phyloP scores from a whole-genome alignment of 2,329 filamentous ascomycete genomes.

The Aspergillus fumigatus region DNA sequence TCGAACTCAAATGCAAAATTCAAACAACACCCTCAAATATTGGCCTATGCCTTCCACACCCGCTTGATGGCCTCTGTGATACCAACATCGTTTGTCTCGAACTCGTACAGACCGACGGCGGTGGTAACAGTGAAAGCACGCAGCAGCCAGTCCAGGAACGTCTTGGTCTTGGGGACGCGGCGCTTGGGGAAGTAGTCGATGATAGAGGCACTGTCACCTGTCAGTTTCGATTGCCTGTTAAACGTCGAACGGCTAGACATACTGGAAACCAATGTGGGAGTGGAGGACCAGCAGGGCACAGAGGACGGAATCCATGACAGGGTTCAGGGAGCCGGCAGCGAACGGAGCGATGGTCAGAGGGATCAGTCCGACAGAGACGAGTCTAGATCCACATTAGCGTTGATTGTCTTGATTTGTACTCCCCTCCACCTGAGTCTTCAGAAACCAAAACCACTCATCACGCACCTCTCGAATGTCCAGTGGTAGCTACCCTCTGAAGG shows the following conservation, averaged over 20 bases:
- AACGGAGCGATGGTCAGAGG: constrained; percentile 89
- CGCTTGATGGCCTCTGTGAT: constrained; percentile 83
- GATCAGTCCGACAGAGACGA: constrained; percentile 74
- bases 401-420: not conserved
- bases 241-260: constrained; percentile 24
- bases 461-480: constrained; percentile 85
- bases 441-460: constrained; percentile 1
- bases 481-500: constrained; percentile 92
- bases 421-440: not conserved
- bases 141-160: constrained; percentile 69
- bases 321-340: constrained; percentile 86
- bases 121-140: constrained; percentile 74
- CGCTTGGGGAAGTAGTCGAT: constrained; percentile 83
- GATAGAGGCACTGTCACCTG: constrained; percentile 57
- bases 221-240: constrained; percentile 8
- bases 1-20: constrained; percentile 20
- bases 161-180: constrained; percentile 63
- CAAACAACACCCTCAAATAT: constrained; percentile 21
- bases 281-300: constrained; percentile 81
- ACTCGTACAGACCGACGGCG: constrained; percentile 90
- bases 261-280: constrained; percentile 93
- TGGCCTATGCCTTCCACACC: constrained; percentile 70
- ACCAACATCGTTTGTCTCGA: constrained; percentile 97
- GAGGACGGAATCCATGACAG: constrained; percentile 77
- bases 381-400: constrained; percentile 41